Conservation (phyloP, 2,329 filamentous ascomycete genomes). For the Stachybotrys echinatus region DNA sequence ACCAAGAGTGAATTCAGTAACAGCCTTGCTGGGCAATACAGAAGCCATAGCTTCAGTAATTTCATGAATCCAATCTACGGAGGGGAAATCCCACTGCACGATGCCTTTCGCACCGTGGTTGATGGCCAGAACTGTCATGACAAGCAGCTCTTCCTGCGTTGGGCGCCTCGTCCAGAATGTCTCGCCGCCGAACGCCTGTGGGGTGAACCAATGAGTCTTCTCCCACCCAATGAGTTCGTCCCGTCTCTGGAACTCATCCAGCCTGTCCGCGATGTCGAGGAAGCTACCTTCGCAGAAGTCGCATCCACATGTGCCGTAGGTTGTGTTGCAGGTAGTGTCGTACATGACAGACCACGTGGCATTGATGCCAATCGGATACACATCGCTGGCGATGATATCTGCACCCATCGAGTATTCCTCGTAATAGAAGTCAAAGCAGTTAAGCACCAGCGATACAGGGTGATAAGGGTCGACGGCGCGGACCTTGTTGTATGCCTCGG, state of each 20-base stretch:
- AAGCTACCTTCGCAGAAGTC: slow-evolving; percentile 53
- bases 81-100: slow-evolving; percentile 30
- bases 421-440: slow-evolving; percentile 59
- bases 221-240: slow-evolving; percentile 30
- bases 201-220: slow-evolving; percentile 37
- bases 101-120: slow-evolving; percentile 39
- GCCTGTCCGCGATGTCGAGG: slow-evolving; percentile 40
- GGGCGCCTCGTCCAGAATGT: slow-evolving; percentile 43
- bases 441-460: slow-evolving; percentile 52
- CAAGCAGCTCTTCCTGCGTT: slow-evolving; percentile 34
- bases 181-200: slow-evolving; percentile 43
- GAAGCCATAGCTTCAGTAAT: not conserved
- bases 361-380: slow-evolving; percentile 56
- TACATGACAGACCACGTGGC: slow-evolving; percentile 44
- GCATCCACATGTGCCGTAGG: slow-evolving; percentile 59
- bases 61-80: not conserved
- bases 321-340: slow-evolving; percentile 51
- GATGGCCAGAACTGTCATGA: slow-evolving; percentile 38
- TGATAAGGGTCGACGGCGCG: slow-evolving; percentile 53
- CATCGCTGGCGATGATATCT: slow-evolving; percentile 56
- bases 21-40: not conserved
- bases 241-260: slow-evolving; percentile 26
- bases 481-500: slow-evolving; percentile 27
- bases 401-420: slow-evolving; percentile 45
- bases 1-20: not conserved